Evolutionary conservation across 2,329 filamentous ascomycete species (phyloP).

Genomic region (Mollisia scopiformis): DNA sequence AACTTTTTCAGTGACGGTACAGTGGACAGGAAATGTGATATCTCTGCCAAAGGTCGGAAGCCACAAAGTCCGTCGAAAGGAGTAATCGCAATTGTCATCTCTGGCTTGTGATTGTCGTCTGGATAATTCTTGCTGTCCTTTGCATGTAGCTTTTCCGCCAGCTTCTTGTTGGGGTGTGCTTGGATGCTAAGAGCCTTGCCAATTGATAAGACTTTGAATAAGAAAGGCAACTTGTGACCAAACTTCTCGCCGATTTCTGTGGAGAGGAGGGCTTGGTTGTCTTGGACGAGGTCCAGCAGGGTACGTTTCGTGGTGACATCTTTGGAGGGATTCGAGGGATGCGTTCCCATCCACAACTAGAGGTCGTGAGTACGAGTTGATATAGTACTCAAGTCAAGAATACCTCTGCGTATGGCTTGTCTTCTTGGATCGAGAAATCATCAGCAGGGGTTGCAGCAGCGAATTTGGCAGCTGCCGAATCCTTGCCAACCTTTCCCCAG

Average conservation of each 20-base stretch:
- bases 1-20: conserved; percentile 67
- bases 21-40: conserved; percentile 72
- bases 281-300: conserved; percentile 83
- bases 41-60: conserved; percentile 86
- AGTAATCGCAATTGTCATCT: conserved; percentile 98
- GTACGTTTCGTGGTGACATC: conserved; percentile 83
- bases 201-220: conserved; percentile 98
- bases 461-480: conserved; percentile 87
- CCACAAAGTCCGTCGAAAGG: conserved; percentile 96
- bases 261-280: conserved; percentile 84
- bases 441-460: conserved; percentile 80
- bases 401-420: conserved; percentile 95
- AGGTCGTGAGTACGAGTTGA: conserved; percentile 49
- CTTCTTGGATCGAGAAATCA: conserved; percentile 76
- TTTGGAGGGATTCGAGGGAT: conserved; percentile 92
- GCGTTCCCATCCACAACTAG: conserved; percentile 98
- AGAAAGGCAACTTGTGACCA: conserved; percentile 83
- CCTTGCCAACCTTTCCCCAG: conserved; percentile 92
- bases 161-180: conserved; percentile 93
- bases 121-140: conserved; percentile 93
- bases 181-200: conserved; percentile 96
- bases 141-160: conserved; percentile 85
- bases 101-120: conserved; percentile 99
- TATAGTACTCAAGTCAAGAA: conserved; percentile 46
- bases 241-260: conserved; percentile 74